These are phyloP conservation scores for Russula sp. DNA, from an alignment of 768 basidiomycete species.

Conservation along the genomic window DNA sequence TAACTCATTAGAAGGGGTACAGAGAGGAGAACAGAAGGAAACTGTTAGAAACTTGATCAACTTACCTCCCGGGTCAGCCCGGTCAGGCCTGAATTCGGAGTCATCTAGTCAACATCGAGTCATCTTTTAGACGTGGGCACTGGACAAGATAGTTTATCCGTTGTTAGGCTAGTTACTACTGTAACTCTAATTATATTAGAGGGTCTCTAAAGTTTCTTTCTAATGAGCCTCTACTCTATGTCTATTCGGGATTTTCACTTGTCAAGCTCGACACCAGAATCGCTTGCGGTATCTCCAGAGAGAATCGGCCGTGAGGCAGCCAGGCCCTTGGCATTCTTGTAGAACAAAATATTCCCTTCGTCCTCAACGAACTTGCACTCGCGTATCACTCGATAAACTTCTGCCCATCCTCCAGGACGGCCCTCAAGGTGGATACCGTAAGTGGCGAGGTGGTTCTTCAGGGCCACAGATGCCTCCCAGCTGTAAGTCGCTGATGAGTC, in stretches of 20 bases:
- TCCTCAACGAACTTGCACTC: slow-evolving; percentile 96
- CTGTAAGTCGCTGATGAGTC: slow-evolving; percentile 27
- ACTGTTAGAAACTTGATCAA: too few relatives aligned
- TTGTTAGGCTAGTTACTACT: too few relatives aligned
- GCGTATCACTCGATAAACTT: slow-evolving; percentile 68
- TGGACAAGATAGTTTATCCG: too few relatives aligned
- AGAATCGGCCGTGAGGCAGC: slow-evolving; percentile 64
- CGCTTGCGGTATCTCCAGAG: slow-evolving; percentile 47
- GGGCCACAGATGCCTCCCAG: slow-evolving; percentile 86
- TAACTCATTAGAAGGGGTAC: too few relatives aligned
- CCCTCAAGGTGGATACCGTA: slow-evolving; percentile 60
- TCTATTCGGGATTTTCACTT: slow-evolving; percentile 10
- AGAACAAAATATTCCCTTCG: slow-evolving; percentile 84
- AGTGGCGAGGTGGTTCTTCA: slow-evolving; percentile 63
- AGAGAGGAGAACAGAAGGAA: too few relatives aligned
- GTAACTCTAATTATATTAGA: too few relatives aligned
- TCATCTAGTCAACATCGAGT: too few relatives aligned
- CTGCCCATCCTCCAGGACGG: slow-evolving; percentile 70
- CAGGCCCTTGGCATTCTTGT: slow-evolving; percentile 79
- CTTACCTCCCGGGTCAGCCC: too few relatives aligned
- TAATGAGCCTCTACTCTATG: background rate
- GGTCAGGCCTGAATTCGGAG: too few relatives aligned
- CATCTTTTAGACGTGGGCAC: too few relatives aligned
- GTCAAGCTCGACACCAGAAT: slow-evolving; percentile 60
- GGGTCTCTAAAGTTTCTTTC: too few relatives aligned